These are phyloP conservation scores for Globisporangium irregulare DNA, from an alignment of 352 stramenopile species.

Conservation along the genomic window DNA sequence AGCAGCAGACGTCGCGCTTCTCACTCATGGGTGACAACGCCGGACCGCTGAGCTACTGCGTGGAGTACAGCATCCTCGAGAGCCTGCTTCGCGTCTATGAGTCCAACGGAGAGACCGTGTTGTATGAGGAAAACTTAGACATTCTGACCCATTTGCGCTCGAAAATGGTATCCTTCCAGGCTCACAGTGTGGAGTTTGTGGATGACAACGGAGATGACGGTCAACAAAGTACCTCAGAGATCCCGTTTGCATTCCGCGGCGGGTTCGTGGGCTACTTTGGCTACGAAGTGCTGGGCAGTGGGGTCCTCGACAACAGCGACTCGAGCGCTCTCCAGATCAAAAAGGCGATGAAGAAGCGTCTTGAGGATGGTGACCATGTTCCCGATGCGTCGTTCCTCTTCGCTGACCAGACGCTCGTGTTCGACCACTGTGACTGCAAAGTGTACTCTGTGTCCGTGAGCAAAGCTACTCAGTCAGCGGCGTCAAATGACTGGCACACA, in stretches of 20 bases:
- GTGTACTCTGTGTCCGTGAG: constrained; percentile 77
- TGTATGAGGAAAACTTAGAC: constrained; percentile 24
- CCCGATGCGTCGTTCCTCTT: constrained; percentile 91
- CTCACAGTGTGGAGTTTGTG: constrained; percentile 30
- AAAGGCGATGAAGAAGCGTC: constrained; percentile 25
- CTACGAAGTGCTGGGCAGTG: constrained; percentile 72
- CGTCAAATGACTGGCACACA: constrained; percentile 18
- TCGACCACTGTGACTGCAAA: constrained; percentile 73
- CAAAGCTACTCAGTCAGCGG: constrained; percentile 17
- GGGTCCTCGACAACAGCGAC: constrained; percentile 18
- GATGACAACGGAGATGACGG: constrained; percentile 7
- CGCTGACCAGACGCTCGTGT: constrained; percentile 85
- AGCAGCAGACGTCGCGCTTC: constrained; percentile 35
- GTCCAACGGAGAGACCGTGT: constrained; percentile 4
- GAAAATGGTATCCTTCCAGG: constrained; percentile 30
- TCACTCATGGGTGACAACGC: constrained; percentile 74
- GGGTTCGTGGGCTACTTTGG: constrained; percentile 89
- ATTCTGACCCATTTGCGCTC: constrained; percentile 44
- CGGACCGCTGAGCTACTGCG: constrained; percentile 53
- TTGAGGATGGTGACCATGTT: constrained; percentile 31
- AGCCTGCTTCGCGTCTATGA: constrained; percentile 40
- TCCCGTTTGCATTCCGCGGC: constrained; percentile 79
- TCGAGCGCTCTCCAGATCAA: constrained; percentile 23
- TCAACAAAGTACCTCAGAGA: not conserved
- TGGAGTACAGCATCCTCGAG: constrained; percentile 69